These are phyloP conservation scores for Sclerotiophoma versabilis DNA, from an alignment of 2,329 filamentous ascomycete species.

Conservation along the genomic window DNA sequence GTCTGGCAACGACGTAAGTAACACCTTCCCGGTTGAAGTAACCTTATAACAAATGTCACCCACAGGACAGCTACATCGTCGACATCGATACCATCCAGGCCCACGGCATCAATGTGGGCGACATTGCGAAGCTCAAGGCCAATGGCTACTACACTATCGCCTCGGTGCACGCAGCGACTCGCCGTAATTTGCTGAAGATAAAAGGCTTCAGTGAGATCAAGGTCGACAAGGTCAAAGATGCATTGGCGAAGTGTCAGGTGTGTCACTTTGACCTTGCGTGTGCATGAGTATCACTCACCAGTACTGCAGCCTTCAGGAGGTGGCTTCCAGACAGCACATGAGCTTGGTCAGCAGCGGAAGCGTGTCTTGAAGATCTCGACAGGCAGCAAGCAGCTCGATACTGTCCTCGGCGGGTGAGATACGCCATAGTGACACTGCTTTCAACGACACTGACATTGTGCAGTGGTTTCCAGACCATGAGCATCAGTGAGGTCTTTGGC, in stretches of 20 bases:
- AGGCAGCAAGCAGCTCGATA: constrained; percentile 72
- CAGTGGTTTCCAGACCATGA: constrained; percentile 74
- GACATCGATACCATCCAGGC: constrained; percentile 72
- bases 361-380: constrained; percentile 71
- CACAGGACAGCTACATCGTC: constrained; percentile 63
- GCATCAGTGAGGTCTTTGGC: constrained; percentile 70
- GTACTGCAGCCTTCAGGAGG: constrained; percentile 60
- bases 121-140: constrained; percentile 70
- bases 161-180: constrained; percentile 66
- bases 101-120: constrained; percentile 70
- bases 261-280: not conserved
- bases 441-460: constrained; percentile 17
- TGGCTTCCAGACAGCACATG: constrained; percentile 71
- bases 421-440: not conserved
- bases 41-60: not conserved
- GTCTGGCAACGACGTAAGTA: constrained; percentile 57
- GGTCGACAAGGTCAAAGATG: constrained; percentile 75
- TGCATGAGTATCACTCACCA: constrained; percentile 18
- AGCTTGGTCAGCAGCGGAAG: constrained; percentile 68
- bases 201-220: constrained; percentile 75
- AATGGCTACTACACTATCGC: constrained; percentile 70
- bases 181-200: constrained; percentile 68
- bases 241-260: constrained; percentile 67
- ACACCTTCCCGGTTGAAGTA: not conserved
- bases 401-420: constrained; percentile 66